These are phyloP conservation scores for Takashimella koratensis DNA, from an alignment of 1,284 basidiomycete species.

Conservation along the genomic window DNA sequence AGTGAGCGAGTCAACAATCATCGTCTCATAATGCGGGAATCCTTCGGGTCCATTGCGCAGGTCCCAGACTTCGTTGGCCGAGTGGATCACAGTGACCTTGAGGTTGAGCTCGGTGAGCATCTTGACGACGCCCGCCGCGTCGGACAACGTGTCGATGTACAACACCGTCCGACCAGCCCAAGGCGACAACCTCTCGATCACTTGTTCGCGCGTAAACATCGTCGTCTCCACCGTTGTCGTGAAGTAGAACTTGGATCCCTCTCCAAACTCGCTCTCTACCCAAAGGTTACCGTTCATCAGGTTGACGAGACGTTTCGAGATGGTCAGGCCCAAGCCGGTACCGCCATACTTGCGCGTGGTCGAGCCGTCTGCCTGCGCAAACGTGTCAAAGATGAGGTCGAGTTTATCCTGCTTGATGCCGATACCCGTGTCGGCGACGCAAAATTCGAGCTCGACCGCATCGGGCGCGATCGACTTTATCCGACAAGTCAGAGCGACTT, in stretches of 20 bases:
- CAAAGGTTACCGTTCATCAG: conserved; percentile 99
- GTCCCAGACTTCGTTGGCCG: conserved; percentile 71
- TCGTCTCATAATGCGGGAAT: conserved; percentile 89
- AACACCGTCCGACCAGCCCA: conserved; percentile 69
- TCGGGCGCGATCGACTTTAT: conserved; percentile 63
- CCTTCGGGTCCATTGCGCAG: conserved; percentile 57
- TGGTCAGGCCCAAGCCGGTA: conserved; percentile 92
- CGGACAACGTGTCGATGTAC: conserved; percentile 81
- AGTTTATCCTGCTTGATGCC: conserved; percentile 99
- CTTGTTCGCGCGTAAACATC: conserved; percentile 57
- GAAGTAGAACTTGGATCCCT: conserved; percentile 96
- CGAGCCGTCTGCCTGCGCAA: conserved; percentile 96
- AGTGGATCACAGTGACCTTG: conserved; percentile 71
- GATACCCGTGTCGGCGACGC: conserved; percentile 96
- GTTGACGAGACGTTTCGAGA: conserved; percentile 90
- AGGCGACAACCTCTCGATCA: conserved; percentile 69
- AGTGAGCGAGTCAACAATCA: conserved; percentile 83
- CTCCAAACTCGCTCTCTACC: conserved; percentile 90
- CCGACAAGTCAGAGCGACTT: conserved; percentile 84
- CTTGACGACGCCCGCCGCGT: conserved; percentile 71
- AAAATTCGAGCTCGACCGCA: conserved; percentile 89
- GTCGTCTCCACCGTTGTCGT: conserved; percentile 64
- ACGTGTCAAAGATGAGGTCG: conserved; percentile 98
- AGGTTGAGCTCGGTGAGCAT: conserved; percentile 80
- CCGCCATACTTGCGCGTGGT: conserved; percentile 96